Base-by-base conservation (phyloP, 2,329 filamentous ascomycete species). In the Penicillium brevicompactum region DNA sequence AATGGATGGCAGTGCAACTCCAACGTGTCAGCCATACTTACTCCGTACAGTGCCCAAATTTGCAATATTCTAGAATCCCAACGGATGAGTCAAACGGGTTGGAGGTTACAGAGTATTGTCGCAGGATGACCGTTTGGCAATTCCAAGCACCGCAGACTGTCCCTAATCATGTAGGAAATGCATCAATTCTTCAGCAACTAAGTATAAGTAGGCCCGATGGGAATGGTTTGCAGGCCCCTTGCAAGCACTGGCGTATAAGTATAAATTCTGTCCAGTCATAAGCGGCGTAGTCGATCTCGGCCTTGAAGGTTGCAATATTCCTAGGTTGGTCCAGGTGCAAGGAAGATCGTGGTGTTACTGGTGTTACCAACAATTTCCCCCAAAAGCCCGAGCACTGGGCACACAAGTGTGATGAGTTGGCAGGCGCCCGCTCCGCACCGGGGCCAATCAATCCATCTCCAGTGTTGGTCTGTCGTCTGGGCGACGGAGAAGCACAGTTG, bases 361-460 rank as follows among this genome's bases (percentile, higher is more conserved):
- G 18, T 18, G 18, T 18, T 18, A 37, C 34, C 34, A 37, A 37
- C 34, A 37, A 16, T n/a, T 37, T 37, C 13, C 14, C n/a, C 6
- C 5, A 13, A 9, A 18, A 32, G 51, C 21, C 30, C 11, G 38
- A 37, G 34, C 34, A 37, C 34, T 37, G 34, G 53, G 46, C 42
- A 47, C 50, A 47, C 24, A 16, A 49, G 44, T 53, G 58, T 64
- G 61, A 64, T 61, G 62, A 58, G 60, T 47, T 63, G 63, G 63
- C 63, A 65, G 54, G 34, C 34, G 34, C 34, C 34, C 34, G 14
- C 34, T 37, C 34, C 34, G 14, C 21, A 11, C 37, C 27, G 43
- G 61, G 49, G 51, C 63, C 61, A 64, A 65, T 65, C 56, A 53
- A 24, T 31, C 54, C 49, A 48, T 41, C 32, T 51, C 50, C 51